These are phyloP conservation scores for Colletotrichum echinochloae DNA, from an alignment of 2,329 filamentous ascomycete species.

Conservation along the genomic window DNA sequence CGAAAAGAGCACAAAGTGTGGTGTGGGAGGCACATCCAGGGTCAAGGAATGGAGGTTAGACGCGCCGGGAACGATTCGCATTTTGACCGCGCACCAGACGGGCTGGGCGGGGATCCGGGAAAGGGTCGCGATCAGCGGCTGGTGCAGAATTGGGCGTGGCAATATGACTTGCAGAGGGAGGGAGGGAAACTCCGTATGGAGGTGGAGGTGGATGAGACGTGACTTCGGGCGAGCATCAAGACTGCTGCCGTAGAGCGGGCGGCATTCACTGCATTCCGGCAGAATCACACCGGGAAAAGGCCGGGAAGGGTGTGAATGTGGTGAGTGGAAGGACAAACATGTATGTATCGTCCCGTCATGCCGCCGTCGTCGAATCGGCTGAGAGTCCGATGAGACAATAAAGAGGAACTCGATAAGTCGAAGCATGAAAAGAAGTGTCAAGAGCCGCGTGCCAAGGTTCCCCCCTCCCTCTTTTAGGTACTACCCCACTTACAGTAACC, in stretches of 20 bases:
- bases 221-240: not conserved
- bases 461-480: too few species aligned
- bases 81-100: conserved; percentile 24
- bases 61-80: conserved; percentile 23
- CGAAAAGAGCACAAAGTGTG: not conserved
- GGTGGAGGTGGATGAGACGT: not conserved
- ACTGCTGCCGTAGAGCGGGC: not conserved
- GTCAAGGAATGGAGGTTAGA: conserved; percentile 11
- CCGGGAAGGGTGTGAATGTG: conserved; percentile 11
- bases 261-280: not conserved
- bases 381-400: conserved; percentile 21
- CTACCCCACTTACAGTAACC: too few species aligned
- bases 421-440: too few species aligned
- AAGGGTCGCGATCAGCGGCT: conserved; percentile 26
- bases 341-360: conserved; percentile 9
- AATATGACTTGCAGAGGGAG: conserved; percentile 23
- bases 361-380: not conserved
- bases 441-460: too few species aligned
- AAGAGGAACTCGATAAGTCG: too few species aligned
- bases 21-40: conserved; percentile 9
- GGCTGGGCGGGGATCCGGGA: conserved; percentile 2
- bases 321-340: not conserved
- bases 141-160: conserved; percentile 26
- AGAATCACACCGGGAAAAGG: conserved; percentile 30
- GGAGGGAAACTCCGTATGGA: not conserved